These are phyloP conservation scores for Alternaria incomplexa DNA, from an alignment of 2,329 filamentous ascomycete species.

Conservation along the genomic window DNA sequence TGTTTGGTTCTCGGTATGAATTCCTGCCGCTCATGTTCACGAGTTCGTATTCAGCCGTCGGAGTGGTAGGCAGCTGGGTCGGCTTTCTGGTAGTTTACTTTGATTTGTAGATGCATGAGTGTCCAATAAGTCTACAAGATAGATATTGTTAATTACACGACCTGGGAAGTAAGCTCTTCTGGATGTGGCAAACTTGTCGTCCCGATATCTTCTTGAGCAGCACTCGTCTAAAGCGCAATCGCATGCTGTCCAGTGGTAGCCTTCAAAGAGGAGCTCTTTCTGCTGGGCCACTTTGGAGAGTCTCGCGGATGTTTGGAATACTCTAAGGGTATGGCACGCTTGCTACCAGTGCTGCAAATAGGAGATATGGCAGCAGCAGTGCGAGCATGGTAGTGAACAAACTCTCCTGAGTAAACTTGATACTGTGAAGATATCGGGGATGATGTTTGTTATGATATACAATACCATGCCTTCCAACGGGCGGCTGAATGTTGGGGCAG, in stretches of 20 bases:
- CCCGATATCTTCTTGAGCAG: neutral
- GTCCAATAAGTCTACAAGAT: neutral
- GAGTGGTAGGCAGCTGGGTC: constrained; percentile 95
- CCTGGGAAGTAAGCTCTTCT: neutral
- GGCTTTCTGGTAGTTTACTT: constrained; percentile 95
- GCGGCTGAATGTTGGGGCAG: constrained; percentile 20
- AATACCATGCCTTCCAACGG: constrained; percentile 3
- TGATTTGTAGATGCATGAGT: constrained; percentile 28
- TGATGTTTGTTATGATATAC: neutral
- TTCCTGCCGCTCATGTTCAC: constrained; percentile 97
- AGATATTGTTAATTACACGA: neutral
- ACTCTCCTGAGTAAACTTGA: constrained; percentile 12
- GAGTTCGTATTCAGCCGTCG: constrained; percentile 90
- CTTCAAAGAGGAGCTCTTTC: neutral
- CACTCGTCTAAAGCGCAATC: neutral
- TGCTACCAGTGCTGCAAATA: neutral
- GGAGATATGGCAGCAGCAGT: neutral
- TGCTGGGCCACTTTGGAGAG: neutral
- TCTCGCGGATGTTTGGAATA: neutral
- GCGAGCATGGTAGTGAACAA: neutral
- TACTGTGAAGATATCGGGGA: constrained; percentile 8
- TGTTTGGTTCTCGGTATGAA: constrained; percentile 83
- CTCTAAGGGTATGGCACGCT: neutral
- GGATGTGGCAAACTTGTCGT: neutral
- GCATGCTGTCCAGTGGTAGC: neutral